phyloP scores from a whole-genome alignment of 2,329 filamentous ascomycete genomes.

The Penicillium vulpinum region DNA sequence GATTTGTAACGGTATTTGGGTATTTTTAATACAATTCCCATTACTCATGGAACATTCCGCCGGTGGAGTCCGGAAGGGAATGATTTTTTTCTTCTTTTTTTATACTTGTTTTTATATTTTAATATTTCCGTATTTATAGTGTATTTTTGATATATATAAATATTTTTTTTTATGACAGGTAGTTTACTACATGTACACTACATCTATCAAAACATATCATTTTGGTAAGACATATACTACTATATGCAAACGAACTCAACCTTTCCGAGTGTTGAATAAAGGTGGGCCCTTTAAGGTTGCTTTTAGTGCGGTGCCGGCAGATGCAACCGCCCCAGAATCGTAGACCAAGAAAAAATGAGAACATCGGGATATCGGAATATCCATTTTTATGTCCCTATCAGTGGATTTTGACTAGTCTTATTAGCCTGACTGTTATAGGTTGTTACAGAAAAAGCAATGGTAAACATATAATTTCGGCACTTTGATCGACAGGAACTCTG shows the following conservation, averaged over 20 bases:
- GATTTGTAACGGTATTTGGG: slow-evolving; percentile 1
- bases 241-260: not conserved
- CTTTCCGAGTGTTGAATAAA: slow-evolving; percentile 4
- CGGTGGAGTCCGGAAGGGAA: slow-evolving; percentile 21
- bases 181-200: not conserved
- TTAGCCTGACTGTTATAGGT: no score
- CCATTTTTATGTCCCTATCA: not conserved
- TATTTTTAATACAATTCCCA: not conserved
- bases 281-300: slow-evolving; percentile 24
- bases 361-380: no score
- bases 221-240: no score
- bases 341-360: not conserved
- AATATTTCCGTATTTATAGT: not conserved
- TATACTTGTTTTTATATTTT: not conserved
- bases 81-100: not conserved
- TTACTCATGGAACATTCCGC: slow-evolving; percentile 27
- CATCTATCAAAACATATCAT: no score
- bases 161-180: not conserved
- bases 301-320: slow-evolving; percentile 25
- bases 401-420: not conserved
- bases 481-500: slow-evolving; percentile 4
- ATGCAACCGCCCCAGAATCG: slow-evolving; percentile 16
- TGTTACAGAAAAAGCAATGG: not conserved
- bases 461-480: not conserved
- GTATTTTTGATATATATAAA: no score